phyloP scores from a whole-genome alignment of 2,329 filamentous ascomycete species.

The Podosphaera fusca region DNA sequence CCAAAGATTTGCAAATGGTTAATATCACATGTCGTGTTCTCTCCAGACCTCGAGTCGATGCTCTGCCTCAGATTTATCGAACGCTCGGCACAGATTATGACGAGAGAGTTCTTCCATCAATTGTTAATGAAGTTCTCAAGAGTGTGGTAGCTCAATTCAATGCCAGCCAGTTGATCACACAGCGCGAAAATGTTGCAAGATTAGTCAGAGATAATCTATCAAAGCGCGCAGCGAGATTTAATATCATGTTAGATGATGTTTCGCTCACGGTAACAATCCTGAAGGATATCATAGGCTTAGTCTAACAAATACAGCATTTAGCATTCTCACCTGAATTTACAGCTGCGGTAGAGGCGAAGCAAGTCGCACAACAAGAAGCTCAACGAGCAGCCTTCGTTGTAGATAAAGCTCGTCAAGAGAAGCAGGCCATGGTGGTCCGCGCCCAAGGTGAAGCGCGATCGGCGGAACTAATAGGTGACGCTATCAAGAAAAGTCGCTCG shows the following conservation, averaged over 20 bases:
- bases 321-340: slow-evolving; percentile 55
- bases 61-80: slow-evolving; percentile 89
- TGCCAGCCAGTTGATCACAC: slow-evolving; percentile 90
- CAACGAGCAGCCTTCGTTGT: slow-evolving; percentile 94
- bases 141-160: slow-evolving; percentile 98
- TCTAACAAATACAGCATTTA: slow-evolving; percentile 28
- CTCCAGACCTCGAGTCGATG: slow-evolving; percentile 65
- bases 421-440: slow-evolving; percentile 95
- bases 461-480: slow-evolving; percentile 91
- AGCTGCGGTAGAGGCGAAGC: slow-evolving; percentile 49
- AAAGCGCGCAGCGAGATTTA: slow-evolving; percentile 78
- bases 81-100: slow-evolving; percentile 92
- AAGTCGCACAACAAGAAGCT: slow-evolving; percentile 72
- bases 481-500: slow-evolving; percentile 96
- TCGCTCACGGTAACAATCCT: slow-evolving; percentile 59
- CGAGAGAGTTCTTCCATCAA: slow-evolving; percentile 85
- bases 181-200: slow-evolving; percentile 86
- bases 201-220: slow-evolving; percentile 86
- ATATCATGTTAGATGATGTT: slow-evolving; percentile 92
- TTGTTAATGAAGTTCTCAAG: slow-evolving; percentile 97
- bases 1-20: slow-evolving; percentile 99
- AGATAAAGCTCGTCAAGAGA: slow-evolving; percentile 97
- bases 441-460: slow-evolving; percentile 98
- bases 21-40: slow-evolving; percentile 99
- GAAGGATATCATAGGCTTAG: neutral